Conservation (phyloP, 2,329 filamentous ascomycete genomes). For the Aureobasidium sp. region DNA sequence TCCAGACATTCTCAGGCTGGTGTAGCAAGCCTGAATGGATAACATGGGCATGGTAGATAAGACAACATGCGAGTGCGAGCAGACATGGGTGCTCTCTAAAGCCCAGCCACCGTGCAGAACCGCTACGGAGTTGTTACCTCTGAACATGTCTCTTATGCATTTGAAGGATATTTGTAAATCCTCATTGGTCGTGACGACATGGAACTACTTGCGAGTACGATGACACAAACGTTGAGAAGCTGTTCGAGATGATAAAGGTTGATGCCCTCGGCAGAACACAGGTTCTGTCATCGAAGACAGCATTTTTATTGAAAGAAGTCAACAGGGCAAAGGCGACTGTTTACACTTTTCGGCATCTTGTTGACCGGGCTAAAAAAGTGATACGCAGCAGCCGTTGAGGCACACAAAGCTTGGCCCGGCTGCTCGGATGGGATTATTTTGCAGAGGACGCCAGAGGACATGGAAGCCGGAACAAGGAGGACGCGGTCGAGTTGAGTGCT, state of each 20-base stretch:
- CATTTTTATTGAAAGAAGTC: neutral
- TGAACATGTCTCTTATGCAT: neutral
- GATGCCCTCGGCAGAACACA: neutral
- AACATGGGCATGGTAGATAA: neutral
- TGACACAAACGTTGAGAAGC: neutral
- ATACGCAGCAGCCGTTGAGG: slow-evolving; percentile 12
- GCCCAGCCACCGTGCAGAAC: neutral
- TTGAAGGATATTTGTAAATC: neutral
- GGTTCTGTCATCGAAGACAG: neutral
- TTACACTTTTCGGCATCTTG: slow-evolving; percentile 5
- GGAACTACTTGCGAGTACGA: neutral
- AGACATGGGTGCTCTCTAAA: neutral
- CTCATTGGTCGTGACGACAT: neutral
- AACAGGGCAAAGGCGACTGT: neutral
- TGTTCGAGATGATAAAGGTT: neutral
- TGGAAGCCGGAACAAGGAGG: neutral
- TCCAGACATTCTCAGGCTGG: neutral
- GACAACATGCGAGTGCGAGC: neutral
- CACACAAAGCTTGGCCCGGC: slow-evolving; percentile 11
- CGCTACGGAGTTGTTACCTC: slow-evolving; percentile 3
- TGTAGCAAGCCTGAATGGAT: neutral
- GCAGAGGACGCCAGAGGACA: neutral
- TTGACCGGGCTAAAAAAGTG: slow-evolving; percentile 2
- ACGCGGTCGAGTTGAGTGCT: neutral
- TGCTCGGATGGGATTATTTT: slow-evolving; percentile 1